Base-by-base conservation (phyloP, 306 rosid species). In the Ochetophila trinervis region DNA sequence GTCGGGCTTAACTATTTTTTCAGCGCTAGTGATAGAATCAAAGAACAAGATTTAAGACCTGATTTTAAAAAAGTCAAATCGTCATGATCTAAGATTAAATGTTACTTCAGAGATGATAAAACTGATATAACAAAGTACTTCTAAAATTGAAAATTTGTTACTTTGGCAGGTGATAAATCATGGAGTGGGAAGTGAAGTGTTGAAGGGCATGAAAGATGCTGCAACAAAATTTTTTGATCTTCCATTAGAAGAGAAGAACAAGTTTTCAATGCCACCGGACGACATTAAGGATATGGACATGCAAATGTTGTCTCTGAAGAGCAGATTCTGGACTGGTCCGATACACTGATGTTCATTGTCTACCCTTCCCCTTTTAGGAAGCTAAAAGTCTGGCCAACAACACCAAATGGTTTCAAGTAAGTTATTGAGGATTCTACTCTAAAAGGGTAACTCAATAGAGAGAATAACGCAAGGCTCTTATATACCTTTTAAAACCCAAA, bases 211-310 rank as follows among this genome's bases (percentile, higher is more conserved):
- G 84, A 78, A 48, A 66, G 76, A 81, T 27, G 73, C 42, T 44
- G 22, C 75, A 44, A 7, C 21, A 5, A 53, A 74, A 55, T 79
- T 82, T 78, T 76, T 85, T 42, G 49, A 66, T 19, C 90, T 82
- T 63, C 74, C 89, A 15, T 23, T 75, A 57, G 76, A 78, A 72
- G 86, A 84, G 78, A 84, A 82, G 63, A 69, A 68, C 30, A 76
- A 69, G 58, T 45, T 74, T 71, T 42, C 80, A 5, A 71, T 72
- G 71, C 49, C 53, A 50, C 15, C 57, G 12, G 35, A 69, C 1
- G 78, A 74, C 1, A 13, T 60, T 44, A 76, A 14, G 87, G 85
- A 30, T 79, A 85, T 7, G 79, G 83, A 3, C 81, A 76, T 44
- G 77, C 75, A 45, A 35, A 62, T 49, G 76, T 53, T 2, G 68